Percentiles rank a stretch among this genome's conserved stretches.
These are phyloP conservation scores for Diospyros kaki DNA, from an alignment of 148 eudicot genomes.

Conservation along the genomic window DNA sequence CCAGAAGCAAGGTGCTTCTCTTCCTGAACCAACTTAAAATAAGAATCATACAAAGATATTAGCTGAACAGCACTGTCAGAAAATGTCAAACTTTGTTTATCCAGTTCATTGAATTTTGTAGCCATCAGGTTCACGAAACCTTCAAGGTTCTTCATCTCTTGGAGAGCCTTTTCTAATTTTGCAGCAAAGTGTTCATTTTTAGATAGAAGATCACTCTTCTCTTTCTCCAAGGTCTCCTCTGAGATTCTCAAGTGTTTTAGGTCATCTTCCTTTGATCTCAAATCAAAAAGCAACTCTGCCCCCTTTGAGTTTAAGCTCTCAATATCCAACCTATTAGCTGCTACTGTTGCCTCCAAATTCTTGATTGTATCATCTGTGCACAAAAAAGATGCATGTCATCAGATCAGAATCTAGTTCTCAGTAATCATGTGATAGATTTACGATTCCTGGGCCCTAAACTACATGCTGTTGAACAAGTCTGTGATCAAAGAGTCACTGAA, in stretches of 20 bases:
- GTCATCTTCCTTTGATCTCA: constrained; percentile 57
- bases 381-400: constrained; percentile 12
- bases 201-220: constrained; percentile 50
- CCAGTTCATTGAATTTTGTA: constrained; percentile 52
- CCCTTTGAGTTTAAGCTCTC: constrained; percentile 49
- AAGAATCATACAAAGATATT: constrained; percentile 41
- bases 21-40: constrained; percentile 40
- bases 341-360: constrained; percentile 58
- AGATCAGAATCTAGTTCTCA: background rate
- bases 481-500: background rate
- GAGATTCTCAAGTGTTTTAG: constrained; percentile 41
- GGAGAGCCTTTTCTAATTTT: constrained; percentile 49
- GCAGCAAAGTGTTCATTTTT: constrained; percentile 42
- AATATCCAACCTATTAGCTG: constrained; percentile 35
- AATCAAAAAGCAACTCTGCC: constrained; percentile 43
- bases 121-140: constrained; percentile 46
- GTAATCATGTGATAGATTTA: background rate
- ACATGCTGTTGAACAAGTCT: background rate
- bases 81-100: constrained; percentile 54
- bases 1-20: constrained; percentile 51
- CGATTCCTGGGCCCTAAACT: background rate
- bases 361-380: constrained; percentile 58
- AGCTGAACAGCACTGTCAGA: constrained; percentile 55
- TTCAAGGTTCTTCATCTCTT: constrained; percentile 61
- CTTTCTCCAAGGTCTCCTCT: constrained; percentile 50